Base-by-base conservation (phyloP, 192 early-diverging fungal genomes). In the Kappamyces sp. region DNA sequence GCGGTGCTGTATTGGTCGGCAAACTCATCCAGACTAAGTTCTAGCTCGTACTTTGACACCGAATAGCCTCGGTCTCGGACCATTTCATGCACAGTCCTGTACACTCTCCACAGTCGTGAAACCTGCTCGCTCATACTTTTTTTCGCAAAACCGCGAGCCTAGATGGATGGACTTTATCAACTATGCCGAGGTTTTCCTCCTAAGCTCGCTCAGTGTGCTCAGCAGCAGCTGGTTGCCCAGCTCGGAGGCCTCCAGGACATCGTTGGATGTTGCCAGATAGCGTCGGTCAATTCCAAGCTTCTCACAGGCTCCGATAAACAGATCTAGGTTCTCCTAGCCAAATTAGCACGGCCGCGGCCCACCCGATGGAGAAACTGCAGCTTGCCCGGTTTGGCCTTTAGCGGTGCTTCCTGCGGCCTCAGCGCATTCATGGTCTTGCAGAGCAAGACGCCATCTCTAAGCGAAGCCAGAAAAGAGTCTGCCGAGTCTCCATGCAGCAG, bases 71-170 rank as follows among this genome's bases (percentile, higher is more conserved):
- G 69, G 73, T 94, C 90, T 47, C 72, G 63, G 59, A 91, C 87
- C 85, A 98, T 88, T 71, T 97, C 80, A 66, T 92, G 88, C 13
- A 91, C 73, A 2, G 95, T 98, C 54, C 84, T 77, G 74, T 86
- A 92, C 12, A 92, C 90, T 62, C 87, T 85, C 57, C 57, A 59
- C 1, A 59, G 38, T 59, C 57, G 40, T 23, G 23, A 23, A 23
- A 23, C 23, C 23, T 23, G 23, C 23, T 23, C 23, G 23, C 23
- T 23, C 23, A 23, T 23, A 23, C 23, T 23, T 23, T 23, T 23
- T 23, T 23, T 23, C 23, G 23, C 23, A 23, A 23, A 23, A 23
- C 23, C 23, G 23, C 23, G 23, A 23, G 23, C 23, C 23, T 23
- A 23, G 23, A 23, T 23, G 23, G 23, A 23, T 23, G 23, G 23